Base-by-base conservation (phyloP, 2,329 filamentous ascomycete species). In the Diaporthe ilicicola region DNA sequence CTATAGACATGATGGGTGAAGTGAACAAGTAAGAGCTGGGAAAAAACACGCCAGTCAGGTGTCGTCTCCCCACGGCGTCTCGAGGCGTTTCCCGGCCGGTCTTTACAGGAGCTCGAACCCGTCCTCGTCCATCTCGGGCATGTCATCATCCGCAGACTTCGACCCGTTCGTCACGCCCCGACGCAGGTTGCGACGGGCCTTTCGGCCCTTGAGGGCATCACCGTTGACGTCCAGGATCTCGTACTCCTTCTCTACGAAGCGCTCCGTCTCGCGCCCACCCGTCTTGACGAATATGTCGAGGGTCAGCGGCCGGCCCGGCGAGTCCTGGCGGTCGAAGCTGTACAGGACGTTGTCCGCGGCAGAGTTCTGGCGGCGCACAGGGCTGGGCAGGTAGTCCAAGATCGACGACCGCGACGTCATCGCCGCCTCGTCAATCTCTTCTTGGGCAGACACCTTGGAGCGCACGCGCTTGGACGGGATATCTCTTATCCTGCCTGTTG, bases 201-300 rank as follows among this genome's bases (percentile, higher is more conserved):
- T 84, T 50, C 81, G 79, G 50, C 84, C 84, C 75, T 80, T 82
- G 46, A 85, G 78, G 2, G 81, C 76, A 48, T 85, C 80, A 24
- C 84, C 84, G 54, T 85, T 83, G 73, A 73, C 79, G 73, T 86
- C 84, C 17, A 86, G 73, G 34, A 86, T 81, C 77, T 85, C 84
- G 74, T 85, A 86, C 76, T 86, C 84, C 74, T 82, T 82, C 78
- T 84, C 82, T 51, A 85, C 80, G 64, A 85, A 77, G 74, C 80
- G 82, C 76, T 85, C 84, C 39, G 82, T 86, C 62, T 81, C 82
- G 3, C 78, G 76, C 2, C 76, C 80, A 73, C 67, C 78, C 69
- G 76, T 80, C 70, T 81, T 82, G 70, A 82, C 75, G 66, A 81
- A 82, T 32, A 80, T 74, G 19, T 81, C 81, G 1, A 86, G 81